Conservation (phyloP, 148 eudicot genomes). For the Spergularia bocconei region DNA sequence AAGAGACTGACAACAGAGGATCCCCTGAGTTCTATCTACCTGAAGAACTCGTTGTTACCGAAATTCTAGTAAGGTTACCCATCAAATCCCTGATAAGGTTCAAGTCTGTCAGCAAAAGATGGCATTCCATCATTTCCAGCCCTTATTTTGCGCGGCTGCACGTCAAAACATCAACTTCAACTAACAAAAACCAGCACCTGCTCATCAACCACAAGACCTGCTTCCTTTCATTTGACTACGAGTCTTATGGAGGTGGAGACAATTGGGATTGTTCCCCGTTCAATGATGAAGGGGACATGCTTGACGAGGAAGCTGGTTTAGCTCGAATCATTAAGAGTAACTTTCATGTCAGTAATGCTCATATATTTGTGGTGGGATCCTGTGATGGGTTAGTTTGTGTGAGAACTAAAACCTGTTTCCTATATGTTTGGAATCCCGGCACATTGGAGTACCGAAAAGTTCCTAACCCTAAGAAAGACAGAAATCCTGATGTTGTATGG, state of each 20-base stretch:
- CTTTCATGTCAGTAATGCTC: neutral
- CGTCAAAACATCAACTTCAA: neutral
- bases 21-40: neutral
- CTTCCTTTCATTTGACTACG: slow-evolving; percentile 2
- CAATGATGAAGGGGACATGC: neutral
- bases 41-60: neutral
- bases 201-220: slow-evolving; percentile 1
- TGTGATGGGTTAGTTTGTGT: neutral
- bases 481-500: slow-evolving; percentile 3
- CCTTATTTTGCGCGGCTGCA: neutral
- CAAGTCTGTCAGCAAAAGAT: slow-evolving; percentile 4
- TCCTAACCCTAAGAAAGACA: too few species aligned
- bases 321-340: neutral
- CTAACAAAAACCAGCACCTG: neutral
- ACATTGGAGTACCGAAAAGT: neutral
- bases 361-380: neutral
- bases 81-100: slow-evolving; percentile 8
- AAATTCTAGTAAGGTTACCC: neutral
- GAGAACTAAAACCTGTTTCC: neutral
- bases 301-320: neutral
- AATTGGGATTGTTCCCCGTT: neutral
- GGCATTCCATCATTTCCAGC: slow-evolving; percentile 3
- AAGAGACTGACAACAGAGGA: too few species aligned
- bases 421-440: neutral
- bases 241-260: neutral